These are phyloP conservation scores for Penicillium alfredii DNA, from an alignment of 495 filamentous ascomycete species.

Conservation along the genomic window DNA sequence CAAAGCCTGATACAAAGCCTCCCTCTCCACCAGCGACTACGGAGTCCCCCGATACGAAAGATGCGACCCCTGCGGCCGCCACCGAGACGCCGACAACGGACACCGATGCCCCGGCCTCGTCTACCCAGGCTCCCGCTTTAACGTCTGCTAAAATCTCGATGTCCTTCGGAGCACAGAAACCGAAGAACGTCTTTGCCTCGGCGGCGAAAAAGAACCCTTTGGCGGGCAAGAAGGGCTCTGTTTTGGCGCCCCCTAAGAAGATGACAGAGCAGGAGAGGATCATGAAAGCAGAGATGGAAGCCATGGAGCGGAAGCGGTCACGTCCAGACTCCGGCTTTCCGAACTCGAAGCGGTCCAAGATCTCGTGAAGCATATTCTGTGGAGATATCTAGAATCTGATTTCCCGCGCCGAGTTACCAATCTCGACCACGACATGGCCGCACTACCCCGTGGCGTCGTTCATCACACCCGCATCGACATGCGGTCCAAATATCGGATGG, in stretches of 20 bases:
- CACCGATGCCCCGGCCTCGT: constrained; percentile 17
- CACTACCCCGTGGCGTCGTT: too few species aligned
- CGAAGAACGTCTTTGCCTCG: constrained; percentile 79
- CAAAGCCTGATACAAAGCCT: constrained; percentile 23
- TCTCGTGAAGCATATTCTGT: constrained; percentile 20
- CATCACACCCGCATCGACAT: too few species aligned
- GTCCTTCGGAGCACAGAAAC: constrained; percentile 54
- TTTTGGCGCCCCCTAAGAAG: constrained; percentile 60
- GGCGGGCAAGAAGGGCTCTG: constrained; percentile 53
- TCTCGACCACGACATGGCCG: too few species aligned
- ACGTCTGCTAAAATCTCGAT: constrained; percentile 44
- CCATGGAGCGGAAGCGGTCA: constrained; percentile 60
- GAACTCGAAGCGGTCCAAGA: constrained; percentile 32
- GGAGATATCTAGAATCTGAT: too few species aligned
- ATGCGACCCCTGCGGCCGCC: constrained; percentile 13
- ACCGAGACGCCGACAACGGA: constrained; percentile 18
- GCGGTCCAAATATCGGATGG: too few species aligned
- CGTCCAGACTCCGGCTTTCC: constrained; percentile 27
- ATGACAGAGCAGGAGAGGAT: constrained; percentile 88
- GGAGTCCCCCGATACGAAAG: constrained; percentile 9
- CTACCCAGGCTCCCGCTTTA: constrained; percentile 20
- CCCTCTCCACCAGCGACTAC: constrained; percentile 23
- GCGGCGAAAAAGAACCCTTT: constrained; percentile 60
- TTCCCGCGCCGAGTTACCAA: too few species aligned
- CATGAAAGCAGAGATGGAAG: constrained; percentile 75